Conservation (phyloP, 306 rosid genomes). For the Quercus suber region DNA sequence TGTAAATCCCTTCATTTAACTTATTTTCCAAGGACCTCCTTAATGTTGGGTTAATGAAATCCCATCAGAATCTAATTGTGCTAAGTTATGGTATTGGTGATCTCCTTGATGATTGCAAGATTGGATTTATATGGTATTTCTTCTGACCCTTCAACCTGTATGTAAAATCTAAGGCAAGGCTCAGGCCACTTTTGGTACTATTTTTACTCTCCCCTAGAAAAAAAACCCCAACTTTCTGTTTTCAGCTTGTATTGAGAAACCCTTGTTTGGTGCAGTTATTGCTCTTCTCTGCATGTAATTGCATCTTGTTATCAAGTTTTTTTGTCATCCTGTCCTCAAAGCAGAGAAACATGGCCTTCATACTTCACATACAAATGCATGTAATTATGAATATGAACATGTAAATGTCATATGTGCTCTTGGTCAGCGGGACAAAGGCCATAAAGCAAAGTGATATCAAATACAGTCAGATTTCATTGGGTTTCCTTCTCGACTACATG, state of each 20-base stretch:
- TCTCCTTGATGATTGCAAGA: not conserved
- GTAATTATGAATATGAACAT: not conserved
- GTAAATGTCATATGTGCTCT: not conserved
- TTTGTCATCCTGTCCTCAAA: not conserved
- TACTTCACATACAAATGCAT: not conserved
- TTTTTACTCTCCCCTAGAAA: not conserved
- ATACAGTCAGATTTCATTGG: not conserved
- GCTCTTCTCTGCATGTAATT: not conserved
- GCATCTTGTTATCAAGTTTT: not conserved
- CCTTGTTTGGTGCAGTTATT: not conserved
- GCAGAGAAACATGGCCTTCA: not conserved
- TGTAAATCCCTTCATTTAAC: not conserved
- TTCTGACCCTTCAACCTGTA: not conserved
- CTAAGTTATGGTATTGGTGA: not conserved
- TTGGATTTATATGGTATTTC: not conserved
- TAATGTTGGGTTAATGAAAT: not conserved
- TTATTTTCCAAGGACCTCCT: not conserved
- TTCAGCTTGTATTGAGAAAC: not conserved
- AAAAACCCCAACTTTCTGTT: not conserved
- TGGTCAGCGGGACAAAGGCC: not conserved
- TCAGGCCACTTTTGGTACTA: not conserved
- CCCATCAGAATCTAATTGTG: not conserved
- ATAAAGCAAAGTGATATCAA: not conserved
- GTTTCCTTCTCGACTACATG: not conserved
- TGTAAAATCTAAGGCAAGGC: not conserved